Conservation (phyloP, 2,329 filamentous ascomycete species). For the Penicillium sp. region DNA sequence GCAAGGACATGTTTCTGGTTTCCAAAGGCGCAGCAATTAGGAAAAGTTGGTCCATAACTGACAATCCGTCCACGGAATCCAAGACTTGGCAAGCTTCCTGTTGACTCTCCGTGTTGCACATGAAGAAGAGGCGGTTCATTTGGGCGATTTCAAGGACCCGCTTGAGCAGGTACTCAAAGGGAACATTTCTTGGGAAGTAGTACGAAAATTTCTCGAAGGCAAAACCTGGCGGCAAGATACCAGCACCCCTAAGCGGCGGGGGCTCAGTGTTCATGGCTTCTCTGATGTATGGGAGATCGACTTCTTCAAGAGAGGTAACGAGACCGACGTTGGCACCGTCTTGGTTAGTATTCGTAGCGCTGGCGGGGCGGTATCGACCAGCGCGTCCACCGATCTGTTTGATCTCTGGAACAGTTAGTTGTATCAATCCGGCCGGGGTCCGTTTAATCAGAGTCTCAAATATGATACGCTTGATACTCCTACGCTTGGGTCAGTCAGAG, state of each 20-base stretch:
- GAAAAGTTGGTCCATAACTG: constrained; percentile 70
- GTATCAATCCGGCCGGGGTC: constrained; percentile 58
- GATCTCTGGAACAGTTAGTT: constrained; percentile 71
- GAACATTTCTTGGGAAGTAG: constrained; percentile 78
- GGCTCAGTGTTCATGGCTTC: constrained; percentile 64
- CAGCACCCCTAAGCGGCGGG: constrained; percentile 67
- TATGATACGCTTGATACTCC: constrained; percentile 80
- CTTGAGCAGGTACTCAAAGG: constrained; percentile 78
- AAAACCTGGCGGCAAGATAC: constrained; percentile 68
- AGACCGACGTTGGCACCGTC: constrained; percentile 56
- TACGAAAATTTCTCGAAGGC: constrained; percentile 73
- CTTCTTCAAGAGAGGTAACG: constrained; percentile 73
- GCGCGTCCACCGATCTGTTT: constrained; percentile 95
- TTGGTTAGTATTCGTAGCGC: constrained; percentile 14
- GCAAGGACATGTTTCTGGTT: constrained; percentile 47
- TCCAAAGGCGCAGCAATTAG: constrained; percentile 71
- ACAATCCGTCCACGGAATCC: constrained; percentile 66
- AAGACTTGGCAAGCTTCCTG: constrained; percentile 71
- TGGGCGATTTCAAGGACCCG: constrained; percentile 69
- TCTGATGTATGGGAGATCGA: constrained; percentile 65
- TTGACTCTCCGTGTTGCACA: constrained; percentile 65
- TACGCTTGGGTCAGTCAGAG: constrained; percentile 29
- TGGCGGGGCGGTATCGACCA: constrained; percentile 76
- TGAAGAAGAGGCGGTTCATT: constrained; percentile 65
- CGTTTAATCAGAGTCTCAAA: constrained; percentile 78